These are phyloP conservation scores for Jacaranda copaia DNA, from an alignment of 257 asterid species.

Conservation along the genomic window DNA sequence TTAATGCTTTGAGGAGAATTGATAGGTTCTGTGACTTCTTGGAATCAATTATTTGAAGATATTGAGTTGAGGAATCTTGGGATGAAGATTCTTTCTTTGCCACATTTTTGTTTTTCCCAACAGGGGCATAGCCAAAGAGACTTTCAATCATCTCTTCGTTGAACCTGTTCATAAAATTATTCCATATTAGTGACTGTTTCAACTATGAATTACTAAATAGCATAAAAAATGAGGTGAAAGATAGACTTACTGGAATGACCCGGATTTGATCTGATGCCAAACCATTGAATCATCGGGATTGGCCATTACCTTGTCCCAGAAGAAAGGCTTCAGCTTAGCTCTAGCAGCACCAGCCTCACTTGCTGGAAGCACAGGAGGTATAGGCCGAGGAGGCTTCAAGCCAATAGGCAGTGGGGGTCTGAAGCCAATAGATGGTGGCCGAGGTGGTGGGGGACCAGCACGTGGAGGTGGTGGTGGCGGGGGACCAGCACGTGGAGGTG, in stretches of 20 bases:
- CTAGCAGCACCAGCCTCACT: constrained; percentile 49
- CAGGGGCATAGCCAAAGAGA: constrained; percentile 72
- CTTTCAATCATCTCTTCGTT: constrained; percentile 94
- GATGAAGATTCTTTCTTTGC: constrained; percentile 51
- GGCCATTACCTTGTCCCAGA: constrained; percentile 96
- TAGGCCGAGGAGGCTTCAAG: constrained; percentile 58
- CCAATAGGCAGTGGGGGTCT: constrained; percentile 53
- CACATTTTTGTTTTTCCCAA: constrained; percentile 53
- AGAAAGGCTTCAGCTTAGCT: constrained; percentile 95
- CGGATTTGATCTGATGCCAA: constrained; percentile 87
- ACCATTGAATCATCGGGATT: constrained; percentile 90
- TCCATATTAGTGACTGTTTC: constrained; percentile 19
- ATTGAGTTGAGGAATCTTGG: constrained; percentile 53
- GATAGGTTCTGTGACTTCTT: constrained; percentile 93
- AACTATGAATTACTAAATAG: constrained; percentile 16
- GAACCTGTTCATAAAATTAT: constrained; percentile 62
- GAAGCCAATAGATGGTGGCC: constrained; percentile 61
- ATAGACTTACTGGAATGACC: constrained; percentile 91
- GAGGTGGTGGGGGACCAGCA: constrained; percentile 41
- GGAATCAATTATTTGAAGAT: constrained; percentile 75
- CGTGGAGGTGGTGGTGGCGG: constrained; percentile 39
- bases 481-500: constrained; percentile 44
- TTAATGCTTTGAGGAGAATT: constrained; percentile 88
- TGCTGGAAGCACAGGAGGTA: constrained; percentile 47
- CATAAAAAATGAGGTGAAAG: constrained; percentile 9